A percentile compares a stretch with the other conserved stretches of the same genome.
Conservation (phyloP, 2,329 filamentous ascomycete genomes). For the Aureobasidium melanogenum region DNA sequence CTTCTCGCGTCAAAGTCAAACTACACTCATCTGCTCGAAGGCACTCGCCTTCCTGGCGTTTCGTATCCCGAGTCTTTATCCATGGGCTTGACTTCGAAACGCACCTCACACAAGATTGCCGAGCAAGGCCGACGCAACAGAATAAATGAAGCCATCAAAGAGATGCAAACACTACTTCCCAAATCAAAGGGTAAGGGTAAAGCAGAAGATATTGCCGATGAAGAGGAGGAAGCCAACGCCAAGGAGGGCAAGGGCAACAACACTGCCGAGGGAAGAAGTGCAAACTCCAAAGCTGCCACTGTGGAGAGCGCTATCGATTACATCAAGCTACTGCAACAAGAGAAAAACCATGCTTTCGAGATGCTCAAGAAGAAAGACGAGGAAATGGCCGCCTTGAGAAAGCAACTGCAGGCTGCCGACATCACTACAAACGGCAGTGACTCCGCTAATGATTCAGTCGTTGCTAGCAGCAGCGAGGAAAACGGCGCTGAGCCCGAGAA, state of each 20-base stretch:
- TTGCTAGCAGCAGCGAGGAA: background rate
- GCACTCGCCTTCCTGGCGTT: constrained; percentile 72
- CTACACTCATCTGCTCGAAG: constrained; percentile 94
- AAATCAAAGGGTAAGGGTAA: constrained; percentile 34
- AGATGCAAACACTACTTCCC: constrained; percentile 84
- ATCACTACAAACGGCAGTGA: background rate
- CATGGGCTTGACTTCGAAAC: constrained; percentile 89
- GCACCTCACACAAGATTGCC: constrained; percentile 94
- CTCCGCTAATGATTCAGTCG: background rate
- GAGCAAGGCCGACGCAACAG: constrained; percentile 92
- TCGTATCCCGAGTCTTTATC: constrained; percentile 85
- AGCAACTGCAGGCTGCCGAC: background rate
- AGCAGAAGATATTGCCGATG: constrained; percentile 26
- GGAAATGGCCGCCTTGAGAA: constrained; percentile 19
- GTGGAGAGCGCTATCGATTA: constrained; percentile 97
- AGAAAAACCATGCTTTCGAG: constrained; percentile 16
- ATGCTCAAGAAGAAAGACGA: constrained; percentile 22
- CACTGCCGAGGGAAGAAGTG: constrained; percentile 40
- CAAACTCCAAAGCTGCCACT: constrained; percentile 85
- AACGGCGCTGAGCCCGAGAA: background rate
- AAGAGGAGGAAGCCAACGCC: constrained; percentile 31
- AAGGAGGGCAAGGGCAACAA: constrained; percentile 27
- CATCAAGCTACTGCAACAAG: constrained; percentile 73
- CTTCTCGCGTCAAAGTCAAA: constrained; percentile 92
- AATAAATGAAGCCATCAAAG: constrained; percentile 86